A percentile compares a stretch with the other conserved stretches of the same genome.
Evolutionary conservation across 495 filamentous ascomycete genomes (phyloP).

Genomic region (Venustampulla echinocandica): DNA sequence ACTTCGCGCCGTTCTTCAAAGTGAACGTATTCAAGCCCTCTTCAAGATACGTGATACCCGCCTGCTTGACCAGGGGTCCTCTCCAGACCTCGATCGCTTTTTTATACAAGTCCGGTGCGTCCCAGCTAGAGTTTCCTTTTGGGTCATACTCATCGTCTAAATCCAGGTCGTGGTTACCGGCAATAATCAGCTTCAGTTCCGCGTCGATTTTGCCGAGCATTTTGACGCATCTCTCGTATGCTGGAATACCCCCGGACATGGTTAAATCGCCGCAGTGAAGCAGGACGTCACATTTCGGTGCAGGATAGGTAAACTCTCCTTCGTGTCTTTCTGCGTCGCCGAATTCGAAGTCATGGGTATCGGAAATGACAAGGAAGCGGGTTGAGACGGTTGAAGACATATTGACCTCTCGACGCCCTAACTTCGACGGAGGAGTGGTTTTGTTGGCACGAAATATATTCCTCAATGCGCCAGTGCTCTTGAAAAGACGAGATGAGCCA

Average conservation of each 20-base stretch:
- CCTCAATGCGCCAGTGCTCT: too few relatives aligned
- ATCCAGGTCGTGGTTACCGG: conserved; percentile 73
- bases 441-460: too few relatives aligned
- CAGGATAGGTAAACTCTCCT: conserved; percentile 22
- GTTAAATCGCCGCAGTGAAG: conserved; percentile 74
- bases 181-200: conserved; percentile 67
- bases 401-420: too few relatives aligned
- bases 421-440: too few relatives aligned
- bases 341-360: conserved; percentile 46
- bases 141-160: conserved; percentile 38
- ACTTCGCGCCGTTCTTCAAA: conserved; percentile 47
- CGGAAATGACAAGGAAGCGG: conserved; percentile 51
- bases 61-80: conserved; percentile 34
- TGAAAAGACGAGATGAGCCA: too few relatives aligned
- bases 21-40: conserved; percentile 52
- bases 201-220: conserved; percentile 51
- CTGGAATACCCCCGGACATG: conserved; percentile 44
- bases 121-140: conserved; percentile 3
- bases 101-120: conserved; percentile 16
- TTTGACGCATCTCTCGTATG: conserved; percentile 44
- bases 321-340: conserved; percentile 10
- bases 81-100: conserved; percentile 30
- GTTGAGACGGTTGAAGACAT: conserved; percentile 1
- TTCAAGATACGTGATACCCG: conserved; percentile 56
- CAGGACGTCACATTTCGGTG: conserved; percentile 50